A percentile compares a stretch with the other conserved stretches of the same genome.
Conservation (phyloP, 352 stramenopile species). For the Phytophthora hibernalis region DNA sequence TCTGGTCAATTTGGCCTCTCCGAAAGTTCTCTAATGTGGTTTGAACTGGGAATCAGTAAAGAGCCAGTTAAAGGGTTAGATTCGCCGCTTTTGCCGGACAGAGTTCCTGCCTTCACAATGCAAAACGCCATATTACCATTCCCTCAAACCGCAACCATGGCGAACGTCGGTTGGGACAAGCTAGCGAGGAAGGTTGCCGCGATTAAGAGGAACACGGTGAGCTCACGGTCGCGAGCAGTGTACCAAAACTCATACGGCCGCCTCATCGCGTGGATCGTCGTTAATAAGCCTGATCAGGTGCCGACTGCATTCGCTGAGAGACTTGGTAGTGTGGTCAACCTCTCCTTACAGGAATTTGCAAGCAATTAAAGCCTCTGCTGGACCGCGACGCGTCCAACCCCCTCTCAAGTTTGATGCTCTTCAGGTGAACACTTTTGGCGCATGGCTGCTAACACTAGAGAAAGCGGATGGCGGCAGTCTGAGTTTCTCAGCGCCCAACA, state of each 20-base stretch:
- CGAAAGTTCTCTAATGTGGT: neutral
- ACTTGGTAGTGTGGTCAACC: neutral
- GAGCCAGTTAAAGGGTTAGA: too few relatives aligned
- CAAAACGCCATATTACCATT: too few relatives aligned
- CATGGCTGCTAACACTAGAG: conserved; percentile 31
- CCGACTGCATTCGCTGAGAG: neutral
- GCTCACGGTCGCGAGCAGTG: conserved; percentile 4
- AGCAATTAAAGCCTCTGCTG: conserved; percentile 7
- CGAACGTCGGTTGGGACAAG: neutral
- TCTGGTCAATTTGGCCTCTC: neutral
- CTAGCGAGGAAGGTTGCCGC: neutral
- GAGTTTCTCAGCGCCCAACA: conserved; percentile 26
- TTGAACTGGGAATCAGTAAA: too few relatives aligned
- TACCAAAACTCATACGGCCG: conserved; percentile 19
- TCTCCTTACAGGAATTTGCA: neutral
- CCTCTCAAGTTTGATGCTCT: conserved; percentile 22
- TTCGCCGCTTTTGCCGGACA: too few relatives aligned
- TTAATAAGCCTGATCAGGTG: conserved; percentile 6
- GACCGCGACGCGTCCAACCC: neutral
- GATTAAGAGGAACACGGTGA: neutral
- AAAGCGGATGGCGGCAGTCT: conserved; percentile 8
- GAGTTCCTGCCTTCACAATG: too few relatives aligned
- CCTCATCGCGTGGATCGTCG: conserved; percentile 22
- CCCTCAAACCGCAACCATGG: neutral
- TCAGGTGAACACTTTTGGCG: conserved; percentile 11